Evolutionary conservation across 768 basidiomycete species (phyloP).

Genomic region (Clavulina sp.): DNA sequence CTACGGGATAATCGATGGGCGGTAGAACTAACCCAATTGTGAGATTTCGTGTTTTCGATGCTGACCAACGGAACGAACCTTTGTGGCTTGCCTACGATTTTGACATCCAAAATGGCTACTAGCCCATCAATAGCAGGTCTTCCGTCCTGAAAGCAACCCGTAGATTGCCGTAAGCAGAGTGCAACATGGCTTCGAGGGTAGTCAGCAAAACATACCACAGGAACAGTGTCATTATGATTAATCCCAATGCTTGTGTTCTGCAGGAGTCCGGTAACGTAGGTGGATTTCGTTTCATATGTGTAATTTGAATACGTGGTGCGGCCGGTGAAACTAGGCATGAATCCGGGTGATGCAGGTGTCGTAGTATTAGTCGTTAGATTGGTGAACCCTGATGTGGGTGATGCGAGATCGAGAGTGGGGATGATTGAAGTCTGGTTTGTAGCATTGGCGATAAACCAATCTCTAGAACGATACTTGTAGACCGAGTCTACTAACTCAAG

Average conservation of each 20-base stretch:
- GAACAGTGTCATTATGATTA: conserved; percentile 47
- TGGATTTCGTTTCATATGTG: conserved; percentile 52
- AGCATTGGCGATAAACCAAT: conserved; percentile 74
- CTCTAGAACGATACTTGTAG: conserved; percentile 15
- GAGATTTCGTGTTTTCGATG: too few species aligned
- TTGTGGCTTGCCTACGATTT: conserved; percentile 34
- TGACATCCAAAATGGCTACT: conserved; percentile 60
- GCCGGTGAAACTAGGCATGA: conserved; percentile 32
- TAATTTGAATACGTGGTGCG: conserved; percentile 46
- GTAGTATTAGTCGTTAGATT: not conserved
- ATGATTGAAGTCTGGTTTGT: conserved; percentile 27
- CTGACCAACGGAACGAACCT: too few species aligned
- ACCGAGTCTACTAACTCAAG: not conserved
- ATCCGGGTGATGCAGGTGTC: conserved; percentile 15
- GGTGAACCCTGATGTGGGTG: not conserved
- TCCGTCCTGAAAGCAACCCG: conserved; percentile 18
- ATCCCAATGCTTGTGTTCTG: conserved; percentile 48
- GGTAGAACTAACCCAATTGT: too few species aligned
- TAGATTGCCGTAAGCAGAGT: not conserved
- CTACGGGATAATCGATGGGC: too few species aligned
- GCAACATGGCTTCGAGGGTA: not conserved
- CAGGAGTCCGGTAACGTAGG: conserved; percentile 55
- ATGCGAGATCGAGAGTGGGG: conserved; percentile 6
- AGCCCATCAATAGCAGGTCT: conserved; percentile 63
- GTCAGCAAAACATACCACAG: conserved; percentile 6